These are phyloP conservation scores for Talaromyces sp. DNA, from an alignment of 2,329 filamentous ascomycete species.

Conservation along the genomic window DNA sequence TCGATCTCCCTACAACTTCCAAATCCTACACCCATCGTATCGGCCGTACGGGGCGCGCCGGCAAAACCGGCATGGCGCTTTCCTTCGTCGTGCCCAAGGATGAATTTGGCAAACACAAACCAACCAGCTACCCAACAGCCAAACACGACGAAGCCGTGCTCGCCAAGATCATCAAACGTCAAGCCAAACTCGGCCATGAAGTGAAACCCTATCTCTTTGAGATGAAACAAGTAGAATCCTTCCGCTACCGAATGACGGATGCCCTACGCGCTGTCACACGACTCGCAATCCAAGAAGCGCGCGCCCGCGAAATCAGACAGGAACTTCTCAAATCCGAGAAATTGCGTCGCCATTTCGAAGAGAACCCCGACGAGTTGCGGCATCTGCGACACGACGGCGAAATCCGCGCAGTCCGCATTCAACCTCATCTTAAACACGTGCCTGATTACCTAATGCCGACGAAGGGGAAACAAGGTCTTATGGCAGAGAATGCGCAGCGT, in stretches of 20 bases:
- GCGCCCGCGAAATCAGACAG: conserved; percentile 79
- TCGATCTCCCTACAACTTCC: conserved; percentile 82
- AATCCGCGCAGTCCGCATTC: conserved; percentile 73
- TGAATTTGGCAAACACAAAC: conserved; percentile 81
- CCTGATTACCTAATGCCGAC: conserved; percentile 87
- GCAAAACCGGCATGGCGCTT: conserved; percentile 89
- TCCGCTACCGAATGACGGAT: conserved; percentile 92
- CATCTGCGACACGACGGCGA: conserved; percentile 90
- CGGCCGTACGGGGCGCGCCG: conserved; percentile 85
- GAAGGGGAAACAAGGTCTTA: conserved; percentile 64
- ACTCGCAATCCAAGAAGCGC: conserved; percentile 83
- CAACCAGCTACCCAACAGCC: conserved; percentile 70
- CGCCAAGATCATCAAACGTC: conserved; percentile 72
- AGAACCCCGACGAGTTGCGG: conserved; percentile 84
- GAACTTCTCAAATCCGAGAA: conserved; percentile 93
- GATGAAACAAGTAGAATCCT: conserved; percentile 88
- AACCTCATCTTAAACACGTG: conserved; percentile 88
- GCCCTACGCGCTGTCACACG: conserved; percentile 85
- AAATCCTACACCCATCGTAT: conserved; percentile 98
- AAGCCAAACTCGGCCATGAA: conserved; percentile 72
- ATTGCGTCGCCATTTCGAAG: conserved; percentile 90
- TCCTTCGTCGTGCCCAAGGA: conserved; percentile 86
- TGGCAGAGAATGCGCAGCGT: conserved; percentile 64
- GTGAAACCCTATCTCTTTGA: conserved; percentile 91
- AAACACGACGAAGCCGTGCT: conserved; percentile 83